Conservation (phyloP, 345 rosid genomes). For the Melaleuca alternifolia region DNA sequence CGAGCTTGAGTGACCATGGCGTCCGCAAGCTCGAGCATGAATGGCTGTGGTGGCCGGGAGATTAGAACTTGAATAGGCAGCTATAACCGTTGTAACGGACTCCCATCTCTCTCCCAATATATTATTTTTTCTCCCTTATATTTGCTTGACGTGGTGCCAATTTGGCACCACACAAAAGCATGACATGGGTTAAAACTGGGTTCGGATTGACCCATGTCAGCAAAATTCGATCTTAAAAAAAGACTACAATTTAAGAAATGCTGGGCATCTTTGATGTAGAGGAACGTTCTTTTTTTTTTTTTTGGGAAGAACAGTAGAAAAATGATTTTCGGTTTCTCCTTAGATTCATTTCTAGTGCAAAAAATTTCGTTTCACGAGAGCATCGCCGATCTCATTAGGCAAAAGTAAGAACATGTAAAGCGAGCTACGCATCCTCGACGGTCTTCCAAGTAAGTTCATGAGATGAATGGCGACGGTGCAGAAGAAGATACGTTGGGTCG, state of each 20-base stretch:
- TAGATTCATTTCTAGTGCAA: no score
- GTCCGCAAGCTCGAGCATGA: not conserved
- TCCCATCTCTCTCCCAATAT: not conserved
- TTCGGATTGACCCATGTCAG: accelerated
- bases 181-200: not conserved
- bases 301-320: not conserved
- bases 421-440: not conserved
- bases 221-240: not conserved
- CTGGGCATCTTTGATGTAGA: not conserved
- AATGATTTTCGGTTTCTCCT: not conserved
- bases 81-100: not conserved
- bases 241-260: not conserved
- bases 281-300: no score
- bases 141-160: not conserved
- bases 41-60: accelerated
- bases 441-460: not conserved
- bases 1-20: not conserved
- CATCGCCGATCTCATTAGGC: accelerated
- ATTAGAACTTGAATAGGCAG: not conserved
- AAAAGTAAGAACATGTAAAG: no score
- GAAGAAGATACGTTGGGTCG: no score
- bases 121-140: not conserved
- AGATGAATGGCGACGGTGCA: no score
- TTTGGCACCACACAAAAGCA: not conserved
- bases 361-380: no score